phyloP scores from a whole-genome alignment of 257 asterid genomes.

The Capsicum baccatum region DNA sequence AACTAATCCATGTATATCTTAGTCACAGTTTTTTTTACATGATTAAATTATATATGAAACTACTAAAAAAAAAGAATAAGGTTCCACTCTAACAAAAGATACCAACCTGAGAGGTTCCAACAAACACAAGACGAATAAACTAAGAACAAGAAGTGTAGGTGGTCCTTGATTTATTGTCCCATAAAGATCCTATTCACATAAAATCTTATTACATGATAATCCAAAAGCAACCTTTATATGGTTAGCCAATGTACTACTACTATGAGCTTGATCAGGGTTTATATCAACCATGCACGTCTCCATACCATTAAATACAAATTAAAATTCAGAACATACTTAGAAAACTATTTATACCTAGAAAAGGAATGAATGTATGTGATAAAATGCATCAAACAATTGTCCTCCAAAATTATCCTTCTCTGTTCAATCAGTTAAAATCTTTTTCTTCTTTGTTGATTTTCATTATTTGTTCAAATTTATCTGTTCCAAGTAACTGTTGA shows the following conservation, averaged over 20 bases:
- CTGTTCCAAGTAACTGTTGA: not conserved
- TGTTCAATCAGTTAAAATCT: not conserved
- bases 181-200: conserved; percentile 39
- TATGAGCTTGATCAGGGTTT: conserved; percentile 43
- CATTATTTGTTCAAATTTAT: not conserved
- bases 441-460: not conserved
- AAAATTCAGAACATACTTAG: not conserved
- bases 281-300: conserved; percentile 69
- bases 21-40: not conserved
- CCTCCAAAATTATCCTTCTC: not conserved
- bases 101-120: conserved; percentile 79
- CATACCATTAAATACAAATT: conserved; percentile 27
- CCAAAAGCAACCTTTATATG: conserved; percentile 54
- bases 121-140: conserved; percentile 72
- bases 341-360: not conserved
- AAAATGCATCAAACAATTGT: not conserved
- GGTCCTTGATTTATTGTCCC: conserved; percentile 37
- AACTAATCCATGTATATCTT: not conserved
- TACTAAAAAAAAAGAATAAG: not conserved
- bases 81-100: not conserved
- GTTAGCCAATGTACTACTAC: conserved; percentile 45
- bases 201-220: conserved; percentile 65
- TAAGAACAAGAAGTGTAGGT: conserved; percentile 82
- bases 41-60: not conserved
- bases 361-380: not conserved